These are phyloP conservation scores for Penicillium corylophilum DNA, from an alignment of 2,329 filamentous ascomycete genomes.

Conservation along the genomic window DNA sequence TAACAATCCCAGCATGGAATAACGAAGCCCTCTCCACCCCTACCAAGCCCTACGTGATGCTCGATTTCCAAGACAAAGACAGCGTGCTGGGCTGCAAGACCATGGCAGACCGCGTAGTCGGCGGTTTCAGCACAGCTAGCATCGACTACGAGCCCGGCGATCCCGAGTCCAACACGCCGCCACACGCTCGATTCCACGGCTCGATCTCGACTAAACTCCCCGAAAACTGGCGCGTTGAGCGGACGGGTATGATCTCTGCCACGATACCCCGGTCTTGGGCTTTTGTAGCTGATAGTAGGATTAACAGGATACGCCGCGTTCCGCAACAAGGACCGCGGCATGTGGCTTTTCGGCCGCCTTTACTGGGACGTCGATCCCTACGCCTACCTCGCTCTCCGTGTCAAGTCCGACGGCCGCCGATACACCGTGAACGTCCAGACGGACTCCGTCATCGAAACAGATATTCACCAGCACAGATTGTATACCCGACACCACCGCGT, in stretches of 20 bases:
- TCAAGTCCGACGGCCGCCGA: constrained; percentile 86
- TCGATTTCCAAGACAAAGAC: constrained; percentile 43
- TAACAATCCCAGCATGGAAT: constrained; percentile 39
- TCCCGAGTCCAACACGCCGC: constrained; percentile 43
- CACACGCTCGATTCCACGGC: constrained; percentile 81
- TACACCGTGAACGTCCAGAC: constrained; percentile 97
- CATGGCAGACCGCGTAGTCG: constrained; percentile 84
- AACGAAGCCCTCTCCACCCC: constrained; percentile 38
- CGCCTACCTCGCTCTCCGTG: constrained; percentile 77
- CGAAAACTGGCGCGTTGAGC: constrained; percentile 51
- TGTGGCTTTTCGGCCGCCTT: constrained; percentile 80
- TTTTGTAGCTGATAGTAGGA: background rate
- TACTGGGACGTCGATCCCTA: constrained; percentile 91
- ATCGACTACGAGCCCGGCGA: constrained; percentile 65
- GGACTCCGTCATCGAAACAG: constrained; percentile 88
- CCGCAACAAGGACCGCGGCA: constrained; percentile 72
- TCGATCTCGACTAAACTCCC: constrained; percentile 85
- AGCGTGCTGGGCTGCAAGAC: constrained; percentile 56
- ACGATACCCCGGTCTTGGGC: background rate
- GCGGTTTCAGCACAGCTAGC: constrained; percentile 74
- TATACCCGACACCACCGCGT: constrained; percentile 52
- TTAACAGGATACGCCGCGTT: constrained; percentile 82
- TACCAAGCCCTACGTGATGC: constrained; percentile 40
- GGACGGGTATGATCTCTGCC: constrained; percentile 33
- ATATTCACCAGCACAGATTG: constrained; percentile 90